These are phyloP conservation scores for Avicennia marina DNA, from an alignment of 257 asterid species.

Conservation along the genomic window DNA sequence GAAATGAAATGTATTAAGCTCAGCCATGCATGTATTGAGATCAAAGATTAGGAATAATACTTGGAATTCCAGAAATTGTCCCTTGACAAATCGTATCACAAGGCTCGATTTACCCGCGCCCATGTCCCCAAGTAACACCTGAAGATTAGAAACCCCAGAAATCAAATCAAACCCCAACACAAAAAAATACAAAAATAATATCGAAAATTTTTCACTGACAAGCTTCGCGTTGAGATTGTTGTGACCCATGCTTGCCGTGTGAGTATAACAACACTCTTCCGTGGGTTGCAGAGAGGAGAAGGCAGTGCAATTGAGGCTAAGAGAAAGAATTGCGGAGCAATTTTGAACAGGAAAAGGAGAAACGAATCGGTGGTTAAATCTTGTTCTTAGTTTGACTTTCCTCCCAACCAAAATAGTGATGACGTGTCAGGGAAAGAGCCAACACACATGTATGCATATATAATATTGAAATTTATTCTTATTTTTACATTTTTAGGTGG, in stretches of 20 bases:
- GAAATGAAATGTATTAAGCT: background rate
- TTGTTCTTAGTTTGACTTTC: too few relatives aligned
- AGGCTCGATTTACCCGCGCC: constrained; percentile 96
- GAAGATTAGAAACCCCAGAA: constrained; percentile 14
- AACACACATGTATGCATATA: too few relatives aligned
- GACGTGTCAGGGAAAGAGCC: too few relatives aligned
- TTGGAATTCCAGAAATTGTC: constrained; percentile 88
- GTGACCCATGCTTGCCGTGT: constrained; percentile 50
- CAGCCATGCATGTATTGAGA: constrained; percentile 12
- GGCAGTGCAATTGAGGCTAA: too few relatives aligned
- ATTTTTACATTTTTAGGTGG: too few relatives aligned
- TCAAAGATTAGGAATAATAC: constrained; percentile 26
- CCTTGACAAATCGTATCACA: constrained; percentile 86
- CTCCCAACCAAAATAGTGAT: too few relatives aligned
- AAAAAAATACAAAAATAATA: too few relatives aligned
- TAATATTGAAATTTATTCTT: too few relatives aligned
- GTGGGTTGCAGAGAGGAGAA: too few relatives aligned
- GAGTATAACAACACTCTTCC: background rate
- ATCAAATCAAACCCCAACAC: background rate
- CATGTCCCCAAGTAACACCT: constrained; percentile 92
- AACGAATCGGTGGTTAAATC: background rate
- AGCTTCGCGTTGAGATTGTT: constrained; percentile 79
- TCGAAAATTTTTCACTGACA: constrained; percentile 25
- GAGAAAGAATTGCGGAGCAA: background rate
- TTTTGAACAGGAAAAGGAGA: background rate